Evolutionary conservation across 345 rosid genomes (phyloP).

Genomic region (Populus deltoides): DNA sequence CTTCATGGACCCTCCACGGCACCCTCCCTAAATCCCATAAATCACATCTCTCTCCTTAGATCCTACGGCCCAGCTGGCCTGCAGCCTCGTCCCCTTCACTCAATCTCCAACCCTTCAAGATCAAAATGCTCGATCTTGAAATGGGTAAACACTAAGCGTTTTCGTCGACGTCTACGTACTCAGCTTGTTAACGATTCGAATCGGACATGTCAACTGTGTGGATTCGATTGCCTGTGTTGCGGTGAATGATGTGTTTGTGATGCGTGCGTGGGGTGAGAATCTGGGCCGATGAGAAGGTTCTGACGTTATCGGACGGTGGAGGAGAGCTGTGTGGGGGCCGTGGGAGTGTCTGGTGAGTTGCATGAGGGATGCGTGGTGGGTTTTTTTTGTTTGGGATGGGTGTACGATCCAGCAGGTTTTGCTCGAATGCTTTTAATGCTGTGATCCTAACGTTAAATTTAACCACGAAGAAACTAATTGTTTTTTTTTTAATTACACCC

Average conservation of each 20-base stretch:
- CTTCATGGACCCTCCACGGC: too few relatives aligned
- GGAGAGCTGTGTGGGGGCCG: background rate
- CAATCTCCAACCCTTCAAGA: background rate
- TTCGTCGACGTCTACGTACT: too few relatives aligned
- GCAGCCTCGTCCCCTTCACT: background rate
- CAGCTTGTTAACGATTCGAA: too few relatives aligned
- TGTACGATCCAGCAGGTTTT: background rate
- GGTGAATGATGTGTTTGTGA: background rate
- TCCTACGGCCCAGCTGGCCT: background rate
- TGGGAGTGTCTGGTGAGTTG: background rate
- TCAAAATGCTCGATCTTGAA: too few relatives aligned
- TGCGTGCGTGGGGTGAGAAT: background rate
- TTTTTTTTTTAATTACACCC: too few relatives aligned
- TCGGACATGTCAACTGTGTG: background rate
- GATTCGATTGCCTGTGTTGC: background rate
- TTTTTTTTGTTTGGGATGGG: background rate
- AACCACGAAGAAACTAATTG: background rate
- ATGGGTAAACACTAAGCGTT: too few relatives aligned
- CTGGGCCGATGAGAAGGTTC: background rate
- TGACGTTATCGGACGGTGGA: background rate
- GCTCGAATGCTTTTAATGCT: background rate
- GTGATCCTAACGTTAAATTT: background rate
- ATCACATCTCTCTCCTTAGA: background rate
- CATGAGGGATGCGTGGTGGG: too few relatives aligned
- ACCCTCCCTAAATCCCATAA: too few relatives aligned